Percentiles rank a stretch among this genome's conserved stretches.
phyloP scores from a whole-genome alignment of 129 eudicot genomes.

The Artemisia annua region DNA sequence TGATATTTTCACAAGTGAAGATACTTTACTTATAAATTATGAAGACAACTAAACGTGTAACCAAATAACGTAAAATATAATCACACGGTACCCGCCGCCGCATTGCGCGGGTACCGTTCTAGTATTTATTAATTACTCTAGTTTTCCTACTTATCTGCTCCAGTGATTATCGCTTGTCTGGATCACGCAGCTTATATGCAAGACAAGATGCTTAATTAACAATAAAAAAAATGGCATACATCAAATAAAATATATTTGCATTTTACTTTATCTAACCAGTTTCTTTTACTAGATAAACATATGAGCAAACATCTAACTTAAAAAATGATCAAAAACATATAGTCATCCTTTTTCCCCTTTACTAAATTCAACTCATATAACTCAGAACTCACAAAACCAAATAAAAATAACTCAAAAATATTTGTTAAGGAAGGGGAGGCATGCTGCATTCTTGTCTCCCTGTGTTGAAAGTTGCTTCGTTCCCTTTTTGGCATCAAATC shows the following conservation, averaged over 20 bases:
- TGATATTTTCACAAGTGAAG: too few species aligned
- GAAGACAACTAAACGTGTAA: too few species aligned
- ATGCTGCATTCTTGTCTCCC: constrained; percentile 22
- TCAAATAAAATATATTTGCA: constrained; percentile 1
- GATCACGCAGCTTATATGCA: neutral
- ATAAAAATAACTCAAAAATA: constrained; percentile 16
- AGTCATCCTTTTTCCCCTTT: constrained; percentile 21
- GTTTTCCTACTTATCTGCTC: too few species aligned
- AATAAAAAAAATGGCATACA: neutral
- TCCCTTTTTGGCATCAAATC: constrained; percentile 33
- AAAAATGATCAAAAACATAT: constrained; percentile 19
- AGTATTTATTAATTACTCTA: too few species aligned
- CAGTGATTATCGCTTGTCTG: too few species aligned
- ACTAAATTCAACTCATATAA: constrained; percentile 24
- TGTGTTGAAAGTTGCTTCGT: constrained; percentile 15
- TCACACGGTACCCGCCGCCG: too few species aligned
- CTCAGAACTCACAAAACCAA: constrained; percentile 11
- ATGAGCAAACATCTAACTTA: constrained; percentile 27
- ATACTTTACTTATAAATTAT: too few species aligned
- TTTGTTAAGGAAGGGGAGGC: constrained; percentile 7
- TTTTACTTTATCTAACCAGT: neutral
- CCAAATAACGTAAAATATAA: too few species aligned
- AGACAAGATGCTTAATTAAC: neutral
- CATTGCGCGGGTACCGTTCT: too few species aligned
- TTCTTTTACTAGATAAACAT: constrained; percentile 22